These are phyloP conservation scores for Metschnikowia similis DNA, from an alignment of 805 yeast species.

Conservation along the genomic window DNA sequence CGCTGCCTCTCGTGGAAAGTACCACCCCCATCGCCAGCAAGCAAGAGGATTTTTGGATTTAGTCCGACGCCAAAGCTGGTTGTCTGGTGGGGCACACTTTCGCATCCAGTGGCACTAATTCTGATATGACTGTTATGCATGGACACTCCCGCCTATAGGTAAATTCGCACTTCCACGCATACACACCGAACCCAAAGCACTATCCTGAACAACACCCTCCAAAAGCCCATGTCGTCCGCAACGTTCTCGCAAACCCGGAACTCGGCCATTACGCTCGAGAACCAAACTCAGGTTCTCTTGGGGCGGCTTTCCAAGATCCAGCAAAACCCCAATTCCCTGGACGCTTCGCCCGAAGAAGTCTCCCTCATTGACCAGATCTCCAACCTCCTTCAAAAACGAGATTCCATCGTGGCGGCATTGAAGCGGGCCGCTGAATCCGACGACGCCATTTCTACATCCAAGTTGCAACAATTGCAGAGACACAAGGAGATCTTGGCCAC, in stretches of 20 bases:
- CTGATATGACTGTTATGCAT: too few species aligned
- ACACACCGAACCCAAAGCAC: not conserved
- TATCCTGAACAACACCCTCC: not conserved
- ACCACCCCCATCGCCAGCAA: too few species aligned
- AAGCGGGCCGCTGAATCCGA: constrained; percentile 52
- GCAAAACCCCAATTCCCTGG: constrained; percentile 19
- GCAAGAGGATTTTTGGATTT: too few species aligned
- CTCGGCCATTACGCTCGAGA: constrained; percentile 66
- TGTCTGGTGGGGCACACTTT: too few species aligned
- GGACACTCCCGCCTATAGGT: too few species aligned
- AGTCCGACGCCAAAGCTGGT: too few species aligned
- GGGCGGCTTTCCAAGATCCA: constrained; percentile 34
- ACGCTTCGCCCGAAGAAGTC: constrained; percentile 20
- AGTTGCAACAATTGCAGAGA: constrained; percentile 75
- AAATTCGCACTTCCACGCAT: constrained; percentile 3
- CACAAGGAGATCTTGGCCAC: constrained; percentile 74
- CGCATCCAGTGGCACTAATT: too few species aligned
- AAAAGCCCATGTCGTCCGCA: constrained; percentile 14
- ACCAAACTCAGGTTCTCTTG: constrained; percentile 59
- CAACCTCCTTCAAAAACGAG: constrained; percentile 37
- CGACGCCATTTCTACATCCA: constrained; percentile 57
- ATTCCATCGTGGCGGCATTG: constrained; percentile 48
- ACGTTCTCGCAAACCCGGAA: constrained; percentile 65
- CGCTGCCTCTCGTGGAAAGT: too few species aligned
- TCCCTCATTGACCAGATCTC: constrained; percentile 23